Evolutionary conservation across 495 filamentous ascomycete species (phyloP), one percentile per base, ranked within the genome.

Genomic region (Aspergillus ostianus): DNA sequence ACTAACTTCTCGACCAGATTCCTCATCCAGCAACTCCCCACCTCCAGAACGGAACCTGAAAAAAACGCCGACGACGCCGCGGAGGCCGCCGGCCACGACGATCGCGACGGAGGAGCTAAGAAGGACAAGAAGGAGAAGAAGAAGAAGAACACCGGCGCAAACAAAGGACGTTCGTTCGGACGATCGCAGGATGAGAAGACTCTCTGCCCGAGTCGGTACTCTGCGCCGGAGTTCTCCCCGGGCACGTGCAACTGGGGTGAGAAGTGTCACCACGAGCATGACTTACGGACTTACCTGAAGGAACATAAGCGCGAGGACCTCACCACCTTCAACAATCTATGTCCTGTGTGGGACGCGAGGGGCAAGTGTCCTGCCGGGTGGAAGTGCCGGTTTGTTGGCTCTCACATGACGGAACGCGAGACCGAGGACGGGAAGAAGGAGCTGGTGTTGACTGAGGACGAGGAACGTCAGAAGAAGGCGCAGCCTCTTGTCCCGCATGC

Each of bases 301-400:
- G 87, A 93, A 26, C 88, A 91, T 56, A 93, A 92, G 62, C 83
- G 90, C 30, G 83, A 83, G 52, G 91, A 97, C 64, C 80, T 98
- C 10, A 79, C 78, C 0, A 90, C 88, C 0, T 86, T 95, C 60
- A 77, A 76, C 55, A 88, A 90, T 0, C 72, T 87, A 21, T 98
- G 94, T 68, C 92, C 93, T 0, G 81, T 93, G 15, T 96, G 82
- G 75, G 87, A 92, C 64, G 81, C 77, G 9, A 79, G 83, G 26
- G 95, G 94, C 32, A 84, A 77, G 63, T 98, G 94, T 65, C 73
- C 77, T 53, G 82, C 86, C 17, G 94, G 94, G 2, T 98, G 93
- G 92, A 95, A 89, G 66, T 98, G 94, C 70, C 90, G 93, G 13
- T 92, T 96, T 66, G 87, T 90, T 17, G 80, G 79, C 53, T 91